phyloP scores from a whole-genome alignment of 129 eudicot species.

The Ambrosia artemisiifolia region DNA sequence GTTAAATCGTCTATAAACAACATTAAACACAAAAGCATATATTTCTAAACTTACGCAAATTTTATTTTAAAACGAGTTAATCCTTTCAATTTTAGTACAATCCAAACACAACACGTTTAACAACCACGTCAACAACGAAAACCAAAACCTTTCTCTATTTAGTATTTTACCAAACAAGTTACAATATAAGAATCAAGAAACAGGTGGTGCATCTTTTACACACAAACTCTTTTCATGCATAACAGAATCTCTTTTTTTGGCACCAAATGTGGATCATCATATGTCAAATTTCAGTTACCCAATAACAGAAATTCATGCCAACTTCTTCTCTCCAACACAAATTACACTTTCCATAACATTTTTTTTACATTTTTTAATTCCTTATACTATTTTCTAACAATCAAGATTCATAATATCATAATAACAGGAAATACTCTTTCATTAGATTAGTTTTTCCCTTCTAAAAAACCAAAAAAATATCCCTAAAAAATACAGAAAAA shows the following conservation, averaged over 20 bases:
- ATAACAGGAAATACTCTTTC: constrained; percentile 5
- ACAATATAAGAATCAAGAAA: background rate
- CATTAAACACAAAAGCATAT: too few relatives aligned
- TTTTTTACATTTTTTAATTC: background rate
- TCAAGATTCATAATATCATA: constrained; percentile 9
- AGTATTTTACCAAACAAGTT: too few relatives aligned
- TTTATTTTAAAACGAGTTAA: too few relatives aligned
- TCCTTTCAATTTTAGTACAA: too few relatives aligned
- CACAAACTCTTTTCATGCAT: constrained; percentile 18
- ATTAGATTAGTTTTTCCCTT: constrained; percentile 26
- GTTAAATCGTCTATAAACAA: too few relatives aligned
- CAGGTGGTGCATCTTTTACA: background rate
- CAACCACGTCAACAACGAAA: too few relatives aligned
- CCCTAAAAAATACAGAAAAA: background rate
- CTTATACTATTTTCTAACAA: background rate
- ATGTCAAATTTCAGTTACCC: constrained; percentile 3
- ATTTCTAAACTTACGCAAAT: too few relatives aligned
- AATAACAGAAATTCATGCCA: constrained; percentile 19
- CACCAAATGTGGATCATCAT: constrained; percentile 34
- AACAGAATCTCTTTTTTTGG: constrained; percentile 9
- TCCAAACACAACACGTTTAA: too few relatives aligned
- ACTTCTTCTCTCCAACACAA: constrained; percentile 26
- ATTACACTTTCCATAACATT: constrained; percentile 8
- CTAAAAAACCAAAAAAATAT: background rate
- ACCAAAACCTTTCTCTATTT: too few relatives aligned